These are phyloP conservation scores for Coemansia sp. DNA, from an alignment of 192 early-diverging fungal genomes.

Conservation along the genomic window DNA sequence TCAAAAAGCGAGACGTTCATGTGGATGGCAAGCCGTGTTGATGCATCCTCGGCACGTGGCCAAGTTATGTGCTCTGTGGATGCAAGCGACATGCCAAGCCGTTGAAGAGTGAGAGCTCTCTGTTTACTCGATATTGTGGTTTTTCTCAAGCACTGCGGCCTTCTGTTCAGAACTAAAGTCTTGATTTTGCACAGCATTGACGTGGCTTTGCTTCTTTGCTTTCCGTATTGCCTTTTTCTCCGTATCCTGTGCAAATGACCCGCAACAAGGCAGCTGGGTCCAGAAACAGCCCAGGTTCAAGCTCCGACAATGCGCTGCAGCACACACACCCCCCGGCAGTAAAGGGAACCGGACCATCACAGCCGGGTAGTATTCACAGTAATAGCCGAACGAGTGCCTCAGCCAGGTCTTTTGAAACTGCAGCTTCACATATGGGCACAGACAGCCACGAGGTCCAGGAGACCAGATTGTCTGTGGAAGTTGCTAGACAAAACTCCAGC, in stretches of 20 bases:
- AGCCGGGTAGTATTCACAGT: neutral
- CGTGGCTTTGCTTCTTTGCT: neutral
- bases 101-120: too few species aligned
- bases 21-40: too few species aligned
- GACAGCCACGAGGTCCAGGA: neutral
- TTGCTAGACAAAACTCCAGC: too few species aligned
- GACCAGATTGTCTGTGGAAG: neutral
- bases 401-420: neutral
- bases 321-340: neutral
- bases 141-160: too few species aligned
- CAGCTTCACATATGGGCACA: neutral
- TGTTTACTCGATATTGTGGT: too few species aligned
- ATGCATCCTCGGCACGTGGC: too few species aligned
- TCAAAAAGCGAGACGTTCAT: too few species aligned
- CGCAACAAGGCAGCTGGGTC: neutral
- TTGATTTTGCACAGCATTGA: neutral
- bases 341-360: neutral
- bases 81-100: too few species aligned
- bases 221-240: slow-evolving; percentile 1
- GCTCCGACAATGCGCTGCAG: neutral
- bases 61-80: too few species aligned
- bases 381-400: slow-evolving; percentile 2
- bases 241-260: neutral
- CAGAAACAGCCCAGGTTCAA: neutral
- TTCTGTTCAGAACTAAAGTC: neutral